phyloP scores from a whole-genome alignment of 2,329 filamentous ascomycete species.

The Verticillium isaacii region DNA sequence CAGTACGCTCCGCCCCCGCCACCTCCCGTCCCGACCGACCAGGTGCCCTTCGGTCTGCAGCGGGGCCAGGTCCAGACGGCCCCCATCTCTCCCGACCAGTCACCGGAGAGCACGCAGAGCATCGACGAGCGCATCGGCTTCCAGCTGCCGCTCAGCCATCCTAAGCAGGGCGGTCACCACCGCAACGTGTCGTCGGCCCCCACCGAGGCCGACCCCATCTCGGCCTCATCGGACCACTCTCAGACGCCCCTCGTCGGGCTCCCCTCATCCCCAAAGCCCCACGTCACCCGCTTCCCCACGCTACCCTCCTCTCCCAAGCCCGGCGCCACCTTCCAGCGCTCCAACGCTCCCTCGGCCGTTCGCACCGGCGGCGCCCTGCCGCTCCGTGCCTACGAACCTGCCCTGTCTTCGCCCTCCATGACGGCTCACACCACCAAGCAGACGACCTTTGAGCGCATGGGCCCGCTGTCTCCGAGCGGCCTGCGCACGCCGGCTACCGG shows the following conservation, averaged over 20 bases:
- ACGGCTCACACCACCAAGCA: constrained; percentile 51
- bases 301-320: constrained; percentile 47
- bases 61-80: constrained; percentile 26
- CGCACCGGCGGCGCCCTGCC: constrained; percentile 54
- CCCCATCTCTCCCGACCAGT: constrained; percentile 42
- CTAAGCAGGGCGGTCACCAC: constrained; percentile 18
- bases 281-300: constrained; percentile 26
- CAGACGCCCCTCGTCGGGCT: constrained; percentile 48
- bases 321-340: constrained; percentile 43
- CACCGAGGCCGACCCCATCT: constrained; percentile 41
- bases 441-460: constrained; percentile 57
- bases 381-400: constrained; percentile 57
- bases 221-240: constrained; percentile 47
- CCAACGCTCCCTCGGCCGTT: constrained; percentile 45
- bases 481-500: constrained; percentile 60
- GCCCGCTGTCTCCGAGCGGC: constrained; percentile 45
- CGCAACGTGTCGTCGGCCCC: constrained; percentile 32
- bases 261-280: constrained; percentile 37
- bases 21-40: constrained; percentile 48
- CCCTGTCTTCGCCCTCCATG: constrained; percentile 44
- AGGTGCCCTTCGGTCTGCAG: constrained; percentile 29
- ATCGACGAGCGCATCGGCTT: constrained; percentile 53
- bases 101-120: constrained; percentile 42
- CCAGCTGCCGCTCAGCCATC: constrained; percentile 22
- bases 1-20: constrained; percentile 54